Conservation (phyloP, 75 land plant species). For the Azolla pinnata region DNA sequence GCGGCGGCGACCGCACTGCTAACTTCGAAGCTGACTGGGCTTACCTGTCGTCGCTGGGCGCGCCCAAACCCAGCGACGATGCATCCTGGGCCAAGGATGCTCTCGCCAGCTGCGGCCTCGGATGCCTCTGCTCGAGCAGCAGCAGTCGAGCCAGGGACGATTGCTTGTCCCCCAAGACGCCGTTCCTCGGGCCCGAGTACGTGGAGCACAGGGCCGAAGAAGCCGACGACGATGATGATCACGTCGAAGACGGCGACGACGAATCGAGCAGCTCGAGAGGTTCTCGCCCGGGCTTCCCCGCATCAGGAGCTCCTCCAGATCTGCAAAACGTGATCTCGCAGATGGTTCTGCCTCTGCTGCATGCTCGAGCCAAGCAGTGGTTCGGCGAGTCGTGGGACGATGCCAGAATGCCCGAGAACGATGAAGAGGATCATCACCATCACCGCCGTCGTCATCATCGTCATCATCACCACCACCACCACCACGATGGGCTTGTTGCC, state of each 20-base stretch:
- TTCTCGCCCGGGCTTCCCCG: neutral
- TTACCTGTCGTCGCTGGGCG: neutral
- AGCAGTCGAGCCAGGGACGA: neutral
- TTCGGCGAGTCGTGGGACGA: no score
- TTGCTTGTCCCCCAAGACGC: neutral
- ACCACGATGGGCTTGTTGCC: slow-evolving; percentile 15
- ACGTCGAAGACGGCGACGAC: neutral
- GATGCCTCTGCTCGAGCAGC: neutral
- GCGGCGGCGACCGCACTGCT: no score
- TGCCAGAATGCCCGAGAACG: no score
- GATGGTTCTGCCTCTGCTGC: slow-evolving; percentile 23
- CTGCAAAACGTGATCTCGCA: slow-evolving; percentile 21
- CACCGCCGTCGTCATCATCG: no score
- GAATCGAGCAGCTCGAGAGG: no score
- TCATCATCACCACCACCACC: neutral
- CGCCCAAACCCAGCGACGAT: no score
- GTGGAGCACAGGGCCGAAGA: neutral
- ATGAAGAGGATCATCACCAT: no score
- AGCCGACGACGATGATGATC: neutral
- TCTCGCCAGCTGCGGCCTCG: neutral
- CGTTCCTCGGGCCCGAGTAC: slow-evolving; percentile 2
- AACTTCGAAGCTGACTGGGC: neutral
- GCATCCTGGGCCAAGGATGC: no score
- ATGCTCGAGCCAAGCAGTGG: slow-evolving; percentile 11
- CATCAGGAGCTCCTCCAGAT: slow-evolving; percentile 12